phyloP scores from a whole-genome alignment of 1,284 basidiomycete genomes.

The Wallemia mellicola region DNA sequence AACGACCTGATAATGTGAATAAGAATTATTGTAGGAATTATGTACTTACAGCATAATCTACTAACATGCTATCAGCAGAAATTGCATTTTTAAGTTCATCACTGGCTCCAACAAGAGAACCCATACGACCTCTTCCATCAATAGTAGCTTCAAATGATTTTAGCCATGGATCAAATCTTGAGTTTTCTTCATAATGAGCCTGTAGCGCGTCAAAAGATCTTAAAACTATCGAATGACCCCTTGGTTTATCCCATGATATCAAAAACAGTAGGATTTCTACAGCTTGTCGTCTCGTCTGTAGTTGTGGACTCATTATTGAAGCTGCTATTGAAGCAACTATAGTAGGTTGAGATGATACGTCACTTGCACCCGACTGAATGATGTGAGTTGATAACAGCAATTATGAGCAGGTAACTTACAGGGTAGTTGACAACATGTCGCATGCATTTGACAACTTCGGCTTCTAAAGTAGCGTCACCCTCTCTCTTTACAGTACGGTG shows the following conservation, averaged over 20 bases:
- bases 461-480: constrained; percentile 41
- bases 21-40: constrained; percentile 9
- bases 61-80: constrained; percentile 29
- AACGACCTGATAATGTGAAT: constrained; percentile 18
- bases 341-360: constrained; percentile 44
- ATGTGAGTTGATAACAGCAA: constrained; percentile 1
- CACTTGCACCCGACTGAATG: constrained; percentile 35
- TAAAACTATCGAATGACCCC: constrained; percentile 20
- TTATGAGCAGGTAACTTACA: constrained; percentile 19
- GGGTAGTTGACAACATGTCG: constrained; percentile 51
- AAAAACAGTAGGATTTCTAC: constrained; percentile 42
- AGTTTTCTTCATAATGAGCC: constrained; percentile 12
- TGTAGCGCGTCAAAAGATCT: constrained; percentile 19
- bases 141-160: constrained; percentile 46
- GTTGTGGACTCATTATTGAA: constrained; percentile 52
- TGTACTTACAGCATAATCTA: constrained; percentile 47
- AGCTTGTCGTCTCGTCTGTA: constrained; percentile 48
- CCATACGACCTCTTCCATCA: constrained; percentile 72
- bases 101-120: constrained; percentile 73
- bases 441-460: constrained; percentile 68
- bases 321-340: constrained; percentile 57
- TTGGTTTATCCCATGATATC: constrained; percentile 23
- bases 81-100: constrained; percentile 41
- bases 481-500: constrained; percentile 22
- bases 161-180: constrained; percentile 67